Evolutionary conservation across 2,329 filamentous ascomycete species (phyloP).

Genomic region (Plectosphaerella cucumerina): DNA sequence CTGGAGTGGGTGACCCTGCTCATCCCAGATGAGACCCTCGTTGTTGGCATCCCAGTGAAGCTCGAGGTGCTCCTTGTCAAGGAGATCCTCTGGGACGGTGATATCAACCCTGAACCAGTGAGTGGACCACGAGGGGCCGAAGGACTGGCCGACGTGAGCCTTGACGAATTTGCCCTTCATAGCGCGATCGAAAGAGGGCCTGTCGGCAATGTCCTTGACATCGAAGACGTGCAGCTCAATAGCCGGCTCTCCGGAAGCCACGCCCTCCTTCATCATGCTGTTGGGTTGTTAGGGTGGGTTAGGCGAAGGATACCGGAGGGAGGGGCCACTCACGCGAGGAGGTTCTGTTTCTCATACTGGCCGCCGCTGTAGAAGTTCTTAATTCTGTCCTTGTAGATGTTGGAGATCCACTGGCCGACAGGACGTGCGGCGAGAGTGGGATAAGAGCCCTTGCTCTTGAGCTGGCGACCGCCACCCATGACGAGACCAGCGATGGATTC

Average conservation of each 20-base stretch:
- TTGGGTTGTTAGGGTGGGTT: slow-evolving; percentile 3
- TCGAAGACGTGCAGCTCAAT: slow-evolving; percentile 62
- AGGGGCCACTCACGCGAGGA: slow-evolving; percentile 56
- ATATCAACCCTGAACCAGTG: slow-evolving; percentile 93
- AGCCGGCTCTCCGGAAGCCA: slow-evolving; percentile 63
- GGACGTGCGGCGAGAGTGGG: slow-evolving; percentile 48
- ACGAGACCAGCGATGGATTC: slow-evolving; percentile 12
- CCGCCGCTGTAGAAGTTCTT: slow-evolving; percentile 74
- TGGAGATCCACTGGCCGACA: slow-evolving; percentile 74
- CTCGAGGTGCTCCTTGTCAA: slow-evolving; percentile 77
- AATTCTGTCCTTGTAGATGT: slow-evolving; percentile 82
- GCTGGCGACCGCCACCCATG: slow-evolving; percentile 48
- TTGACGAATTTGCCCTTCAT: slow-evolving; percentile 68
- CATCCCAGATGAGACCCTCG: slow-evolving; percentile 90
- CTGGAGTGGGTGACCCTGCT: slow-evolving; percentile 85
- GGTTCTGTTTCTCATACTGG: slow-evolving; percentile 72
- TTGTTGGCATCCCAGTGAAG: slow-evolving; percentile 95
- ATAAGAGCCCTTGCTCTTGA: slow-evolving; percentile 44
- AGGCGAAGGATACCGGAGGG: not conserved
- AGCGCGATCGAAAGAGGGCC: slow-evolving; percentile 85
- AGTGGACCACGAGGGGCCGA: slow-evolving; percentile 94
- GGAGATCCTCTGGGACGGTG: slow-evolving; percentile 69
- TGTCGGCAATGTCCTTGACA: slow-evolving; percentile 76
- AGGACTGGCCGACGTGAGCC: slow-evolving; percentile 70
- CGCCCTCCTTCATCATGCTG: slow-evolving; percentile 69